Conservation (phyloP, 495 filamentous ascomycete species). For the Podospora comata region DNA sequence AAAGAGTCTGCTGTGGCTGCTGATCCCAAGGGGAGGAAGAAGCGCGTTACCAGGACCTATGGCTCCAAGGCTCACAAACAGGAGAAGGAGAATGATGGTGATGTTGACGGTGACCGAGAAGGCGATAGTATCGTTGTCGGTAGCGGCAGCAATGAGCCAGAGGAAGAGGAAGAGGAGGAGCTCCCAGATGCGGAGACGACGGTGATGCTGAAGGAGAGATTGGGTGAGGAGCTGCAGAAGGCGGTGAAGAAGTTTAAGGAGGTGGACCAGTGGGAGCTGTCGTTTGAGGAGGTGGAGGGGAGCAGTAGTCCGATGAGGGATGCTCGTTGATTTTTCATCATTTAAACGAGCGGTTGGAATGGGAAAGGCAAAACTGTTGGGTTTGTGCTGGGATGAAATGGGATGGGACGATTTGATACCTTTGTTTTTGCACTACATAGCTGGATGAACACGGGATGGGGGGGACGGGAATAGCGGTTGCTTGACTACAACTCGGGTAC, state of each 20-base stretch:
- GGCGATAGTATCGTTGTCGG: constrained; percentile 25
- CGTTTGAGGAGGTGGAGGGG: constrained; percentile 13
- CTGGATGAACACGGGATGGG: not conserved
- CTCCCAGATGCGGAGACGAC: constrained; percentile 26
- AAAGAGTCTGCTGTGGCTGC: constrained; percentile 8
- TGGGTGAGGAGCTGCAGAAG: constrained; percentile 43
- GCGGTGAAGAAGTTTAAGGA: constrained; percentile 51
- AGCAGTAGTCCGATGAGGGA: not conserved
- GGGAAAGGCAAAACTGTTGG: not conserved
- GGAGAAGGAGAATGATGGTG: constrained; percentile 44
- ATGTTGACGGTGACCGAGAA: constrained; percentile 43
- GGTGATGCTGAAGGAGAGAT: constrained; percentile 31
- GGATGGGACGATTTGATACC: constrained; percentile 1
- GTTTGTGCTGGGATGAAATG: not conserved
- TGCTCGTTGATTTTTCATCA: not conserved
- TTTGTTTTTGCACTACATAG: not conserved
- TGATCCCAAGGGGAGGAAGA: constrained; percentile 25
- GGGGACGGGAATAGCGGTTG: not conserved
- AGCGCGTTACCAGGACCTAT: constrained; percentile 35
- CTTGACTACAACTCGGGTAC: not conserved
- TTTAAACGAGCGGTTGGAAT: not conserved
- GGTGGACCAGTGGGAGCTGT: constrained; percentile 49
- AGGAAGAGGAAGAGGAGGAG: constrained; percentile 24
- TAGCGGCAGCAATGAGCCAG: constrained; percentile 20
- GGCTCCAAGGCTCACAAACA: constrained; percentile 27